Evolutionary conservation across 148 eudicot species (phyloP), one percentile per base, ranked within the genome.

Genomic region (Polygonum maritimum): DNA sequence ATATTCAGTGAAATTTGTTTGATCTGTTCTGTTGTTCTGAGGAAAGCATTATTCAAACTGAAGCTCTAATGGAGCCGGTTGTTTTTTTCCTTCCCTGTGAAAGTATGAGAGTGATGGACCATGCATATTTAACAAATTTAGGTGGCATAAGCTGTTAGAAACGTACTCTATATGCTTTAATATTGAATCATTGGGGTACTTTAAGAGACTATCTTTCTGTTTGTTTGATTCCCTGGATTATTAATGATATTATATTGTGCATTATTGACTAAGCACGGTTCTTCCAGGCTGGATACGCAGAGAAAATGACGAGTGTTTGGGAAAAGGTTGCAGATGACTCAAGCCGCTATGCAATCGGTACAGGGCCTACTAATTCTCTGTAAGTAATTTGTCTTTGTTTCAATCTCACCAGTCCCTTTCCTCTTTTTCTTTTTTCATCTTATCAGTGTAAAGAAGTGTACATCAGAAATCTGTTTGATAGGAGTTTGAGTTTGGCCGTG

Each of bases 221-320:
- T 63, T 63, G 39, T 3, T 63, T 14, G 39, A 33, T 63, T 6
- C 38, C 69, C 69, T 13, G 18, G 40, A 63, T 33, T 33, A n/a
- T 57, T 1, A 33, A 13, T 13, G 69, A 15, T 11, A 63, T 62
- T 31, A 62, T 62, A n/a, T 62, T 4, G 35, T 11, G 38, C 7
- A 31, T 26, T 62, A 62, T 33, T 62, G 39, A 62, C 69, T 0
- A 62, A 31, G 15, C 69, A 14, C 33, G 39, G 40, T 63, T 71
- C 48, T 71, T 76, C 73, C 91, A 94, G 98, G 98, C 93, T 48
- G 98, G 98, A 84, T 94, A 86, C 80, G 98, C 98, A 62, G 93
- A 94, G 84, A 92, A 90, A 87, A 89, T 90, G 90, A 93, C 93
- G 15, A 80, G 71, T 79, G 89, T 92, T 62, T 94, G 98, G 97